Evolutionary conservation across 345 rosid species (phyloP).

Genomic region (Brassica cretica): DNA sequence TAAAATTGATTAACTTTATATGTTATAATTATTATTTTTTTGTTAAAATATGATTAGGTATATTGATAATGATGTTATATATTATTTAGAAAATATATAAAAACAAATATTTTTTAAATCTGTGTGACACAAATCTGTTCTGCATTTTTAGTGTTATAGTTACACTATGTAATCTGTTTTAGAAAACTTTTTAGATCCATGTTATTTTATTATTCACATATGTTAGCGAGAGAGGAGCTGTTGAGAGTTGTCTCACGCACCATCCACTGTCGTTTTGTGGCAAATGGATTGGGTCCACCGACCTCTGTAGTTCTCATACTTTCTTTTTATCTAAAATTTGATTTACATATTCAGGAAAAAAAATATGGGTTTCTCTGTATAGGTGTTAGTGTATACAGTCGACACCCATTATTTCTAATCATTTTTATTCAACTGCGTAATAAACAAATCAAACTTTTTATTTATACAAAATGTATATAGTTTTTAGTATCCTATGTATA

Average conservation of each 20-base stretch:
- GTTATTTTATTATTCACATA: slow-evolving; percentile 10
- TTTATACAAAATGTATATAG: neutral
- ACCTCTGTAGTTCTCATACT: slow-evolving; percentile 50
- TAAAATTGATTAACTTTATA: too few relatives aligned
- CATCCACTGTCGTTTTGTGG: slow-evolving; percentile 59
- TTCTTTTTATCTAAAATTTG: slow-evolving; percentile 9
- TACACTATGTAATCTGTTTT: neutral
- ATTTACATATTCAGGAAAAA: slow-evolving; percentile 14
- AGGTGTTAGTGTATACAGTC: slow-evolving; percentile 51
- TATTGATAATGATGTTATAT: too few relatives aligned
- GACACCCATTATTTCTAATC: slow-evolving; percentile 39
- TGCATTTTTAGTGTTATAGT: neutral
- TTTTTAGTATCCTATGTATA: slow-evolving; percentile 24
- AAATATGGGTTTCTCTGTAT: slow-evolving; percentile 25
- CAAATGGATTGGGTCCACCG: slow-evolving; percentile 85
- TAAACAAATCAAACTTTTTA: neutral
- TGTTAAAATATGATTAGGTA: too few relatives aligned
- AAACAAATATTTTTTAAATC: too few relatives aligned
- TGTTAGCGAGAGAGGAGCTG: slow-evolving; percentile 45
- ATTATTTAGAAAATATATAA: too few relatives aligned
- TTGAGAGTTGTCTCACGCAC: slow-evolving; percentile 66
- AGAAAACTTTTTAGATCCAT: neutral
- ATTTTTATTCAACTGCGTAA: neutral
- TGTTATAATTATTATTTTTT: too few relatives aligned
- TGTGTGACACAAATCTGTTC: too few relatives aligned